Conservation (phyloP, 2,329 filamentous ascomycete species). For the Fusarium nurragi region DNA sequence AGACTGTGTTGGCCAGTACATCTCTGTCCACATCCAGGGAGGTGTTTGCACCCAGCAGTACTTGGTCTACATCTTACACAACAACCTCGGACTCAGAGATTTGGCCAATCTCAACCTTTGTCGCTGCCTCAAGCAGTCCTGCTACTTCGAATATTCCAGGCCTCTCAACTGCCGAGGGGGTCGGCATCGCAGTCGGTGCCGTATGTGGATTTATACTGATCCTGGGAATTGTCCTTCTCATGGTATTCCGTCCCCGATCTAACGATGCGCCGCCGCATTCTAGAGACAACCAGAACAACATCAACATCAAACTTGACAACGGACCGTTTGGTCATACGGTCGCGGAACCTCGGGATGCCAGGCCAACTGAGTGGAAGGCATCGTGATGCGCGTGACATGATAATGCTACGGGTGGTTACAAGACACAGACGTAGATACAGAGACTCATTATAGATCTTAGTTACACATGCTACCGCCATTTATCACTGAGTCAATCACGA, state of each 20-base stretch:
- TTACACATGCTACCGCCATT: background rate
- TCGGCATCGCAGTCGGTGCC: background rate
- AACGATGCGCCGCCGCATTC: background rate
- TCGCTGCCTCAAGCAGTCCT: accelerated
- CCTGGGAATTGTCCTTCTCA: accelerated
- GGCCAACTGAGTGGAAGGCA: background rate
- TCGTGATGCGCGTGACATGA: background rate
- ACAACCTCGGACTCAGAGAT: background rate
- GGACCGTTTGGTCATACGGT: background rate
- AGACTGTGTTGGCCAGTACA: background rate
- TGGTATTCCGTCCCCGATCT: background rate
- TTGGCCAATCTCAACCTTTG: background rate
- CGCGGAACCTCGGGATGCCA: background rate
- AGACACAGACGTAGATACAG: background rate
- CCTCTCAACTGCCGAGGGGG: background rate
- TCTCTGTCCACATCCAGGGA: background rate
- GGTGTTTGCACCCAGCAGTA: background rate
- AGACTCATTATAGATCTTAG: background rate
- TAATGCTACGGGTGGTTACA: background rate
- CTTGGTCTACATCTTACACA: background rate
- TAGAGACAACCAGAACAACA: background rate
- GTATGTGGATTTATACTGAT: background rate
- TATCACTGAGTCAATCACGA: background rate
- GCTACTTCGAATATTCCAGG: background rate
- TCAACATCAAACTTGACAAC: background rate